phyloP scores from a whole-genome alignment of 371 early-diverging fungal species.

The Hamiltosporidium tvaerminnensis region DNA sequence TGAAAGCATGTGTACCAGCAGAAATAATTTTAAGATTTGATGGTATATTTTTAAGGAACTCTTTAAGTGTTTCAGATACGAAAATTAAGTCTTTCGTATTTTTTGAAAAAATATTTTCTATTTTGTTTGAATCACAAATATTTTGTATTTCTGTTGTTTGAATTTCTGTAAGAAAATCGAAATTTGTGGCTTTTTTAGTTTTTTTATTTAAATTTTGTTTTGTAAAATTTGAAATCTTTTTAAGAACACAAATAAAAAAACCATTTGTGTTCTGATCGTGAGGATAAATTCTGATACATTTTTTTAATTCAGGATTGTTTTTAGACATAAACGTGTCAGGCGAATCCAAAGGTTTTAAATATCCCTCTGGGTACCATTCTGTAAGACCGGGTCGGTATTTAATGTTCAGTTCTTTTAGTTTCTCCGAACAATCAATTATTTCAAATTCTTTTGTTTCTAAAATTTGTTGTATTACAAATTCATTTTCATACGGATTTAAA shows the following conservation, averaged over 20 bases:
- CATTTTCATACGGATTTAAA: conserved; percentile 53
- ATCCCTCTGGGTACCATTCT: conserved; percentile 1
- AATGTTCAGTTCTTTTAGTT: not conserved
- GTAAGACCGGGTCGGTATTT: conserved; percentile 21
- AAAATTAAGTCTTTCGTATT: too few relatives aligned
- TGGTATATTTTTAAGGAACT: too few relatives aligned
- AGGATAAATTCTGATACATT: conserved; percentile 46
- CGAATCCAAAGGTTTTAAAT: not conserved
- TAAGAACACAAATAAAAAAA: conserved; percentile 49
- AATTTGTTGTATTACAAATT: conserved; percentile 35
- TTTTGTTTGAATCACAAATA: too few relatives aligned
- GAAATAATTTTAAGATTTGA: too few relatives aligned
- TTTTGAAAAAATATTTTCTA: too few relatives aligned
- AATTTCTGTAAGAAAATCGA: too few relatives aligned
- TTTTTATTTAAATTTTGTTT: too few relatives aligned
- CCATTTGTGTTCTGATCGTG: conserved; percentile 53
- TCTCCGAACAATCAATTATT: not conserved
- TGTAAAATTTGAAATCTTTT: too few relatives aligned
- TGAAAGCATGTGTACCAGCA: too few relatives aligned
- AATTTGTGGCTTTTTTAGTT: too few relatives aligned
- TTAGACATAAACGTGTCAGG: conserved; percentile 4
- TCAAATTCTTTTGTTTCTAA: not conserved
- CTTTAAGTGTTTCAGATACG: too few relatives aligned
- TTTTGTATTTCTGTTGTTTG: too few relatives aligned
- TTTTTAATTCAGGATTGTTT: conserved; percentile 24